A percentile compares a stretch with the other conserved stretches of the same genome.
Evolutionary conservation across 2,329 filamentous ascomycete species (phyloP).

Genomic region (Colletotrichum eleusines): DNA sequence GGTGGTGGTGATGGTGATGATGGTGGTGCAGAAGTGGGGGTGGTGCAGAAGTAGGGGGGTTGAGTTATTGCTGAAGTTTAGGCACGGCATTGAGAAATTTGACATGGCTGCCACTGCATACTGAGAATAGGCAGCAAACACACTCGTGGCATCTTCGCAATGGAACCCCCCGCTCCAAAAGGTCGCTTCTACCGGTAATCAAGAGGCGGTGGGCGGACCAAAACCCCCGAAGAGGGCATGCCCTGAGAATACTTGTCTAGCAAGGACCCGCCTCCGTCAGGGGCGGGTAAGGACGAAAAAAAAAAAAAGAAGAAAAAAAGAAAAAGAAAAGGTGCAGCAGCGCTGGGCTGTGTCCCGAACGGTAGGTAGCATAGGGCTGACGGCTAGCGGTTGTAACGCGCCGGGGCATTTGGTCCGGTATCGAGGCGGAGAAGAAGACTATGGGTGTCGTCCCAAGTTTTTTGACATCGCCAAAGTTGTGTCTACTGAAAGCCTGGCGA

Average conservation of each 20-base stretch:
- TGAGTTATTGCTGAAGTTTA: not conserved
- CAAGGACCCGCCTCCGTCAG: not conserved
- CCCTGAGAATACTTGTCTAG: not conserved
- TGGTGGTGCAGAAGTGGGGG: too few relatives aligned
- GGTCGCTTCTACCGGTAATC: not conserved
- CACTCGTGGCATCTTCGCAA: too few relatives aligned
- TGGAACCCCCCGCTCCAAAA: not conserved
- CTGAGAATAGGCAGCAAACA: too few relatives aligned
- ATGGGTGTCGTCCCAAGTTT: not conserved
- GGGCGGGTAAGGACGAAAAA: too few relatives aligned
- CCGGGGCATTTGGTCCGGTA: constrained; percentile 8
- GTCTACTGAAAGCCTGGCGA: not conserved
- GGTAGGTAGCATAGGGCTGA: too few relatives aligned
- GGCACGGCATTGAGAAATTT: not conserved
- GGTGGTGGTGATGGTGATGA: too few relatives aligned
- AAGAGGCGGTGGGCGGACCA: not conserved
- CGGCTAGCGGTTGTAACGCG: not conserved
- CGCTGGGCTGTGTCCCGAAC: not conserved
- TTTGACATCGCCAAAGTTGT: not conserved
- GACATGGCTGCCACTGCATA: not conserved
- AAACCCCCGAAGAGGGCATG: not conserved
- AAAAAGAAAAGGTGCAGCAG: too few relatives aligned
- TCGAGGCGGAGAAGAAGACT: not conserved
- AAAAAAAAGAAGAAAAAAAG: too few relatives aligned
- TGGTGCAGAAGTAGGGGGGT: too few relatives aligned